A percentile compares a stretch with the other conserved stretches of the same genome.
phyloP scores from a whole-genome alignment of 2,329 filamentous ascomycete genomes.

The Hypoxylon sp. region DNA sequence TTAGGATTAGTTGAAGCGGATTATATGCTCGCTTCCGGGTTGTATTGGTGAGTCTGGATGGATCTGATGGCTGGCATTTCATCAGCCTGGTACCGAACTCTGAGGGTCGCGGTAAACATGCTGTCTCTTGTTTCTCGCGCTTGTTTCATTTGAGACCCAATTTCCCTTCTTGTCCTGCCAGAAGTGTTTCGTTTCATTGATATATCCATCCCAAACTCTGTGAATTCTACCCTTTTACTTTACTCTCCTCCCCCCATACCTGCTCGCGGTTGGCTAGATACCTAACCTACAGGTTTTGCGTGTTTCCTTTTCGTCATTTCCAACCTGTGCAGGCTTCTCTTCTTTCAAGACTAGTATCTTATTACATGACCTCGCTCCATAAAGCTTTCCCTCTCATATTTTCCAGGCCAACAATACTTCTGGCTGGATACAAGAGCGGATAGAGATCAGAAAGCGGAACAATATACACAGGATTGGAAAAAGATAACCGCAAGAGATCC shows the following conservation, averaged over 20 bases:
- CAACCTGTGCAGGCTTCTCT: conserved; percentile 33
- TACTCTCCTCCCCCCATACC: conserved; percentile 28
- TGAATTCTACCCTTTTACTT: conserved; percentile 39
- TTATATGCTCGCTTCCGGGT: conserved; percentile 41
- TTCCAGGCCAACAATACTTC: conserved; percentile 32
- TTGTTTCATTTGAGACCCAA: conserved; percentile 41
- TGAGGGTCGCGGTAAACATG: conserved; percentile 40
- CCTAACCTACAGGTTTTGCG: conserved; percentile 29
- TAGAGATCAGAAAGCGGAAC: conserved; percentile 36
- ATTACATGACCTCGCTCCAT: conserved; percentile 41
- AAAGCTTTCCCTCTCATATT: conserved; percentile 29
- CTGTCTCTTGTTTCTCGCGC: conserved; percentile 43
- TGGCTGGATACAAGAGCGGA: conserved; percentile 37
- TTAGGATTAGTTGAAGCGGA: conserved; percentile 42
- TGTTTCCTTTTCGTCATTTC: conserved; percentile 19
- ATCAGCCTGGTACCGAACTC: conserved; percentile 39
- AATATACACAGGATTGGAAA: conserved; percentile 44
- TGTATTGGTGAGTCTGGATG: conserved; percentile 40
- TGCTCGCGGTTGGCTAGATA: conserved; percentile 24
- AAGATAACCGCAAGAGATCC: conserved; percentile 30
- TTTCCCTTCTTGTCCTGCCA: conserved; percentile 32
- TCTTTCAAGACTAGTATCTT: conserved; percentile 32
- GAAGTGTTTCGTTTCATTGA: conserved; percentile 45
- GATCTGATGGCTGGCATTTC: conserved; percentile 41
- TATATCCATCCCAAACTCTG: conserved; percentile 42